Base-by-base conservation (phyloP, 352 stramenopile species). In the Stramenopiles sp. region DNA sequence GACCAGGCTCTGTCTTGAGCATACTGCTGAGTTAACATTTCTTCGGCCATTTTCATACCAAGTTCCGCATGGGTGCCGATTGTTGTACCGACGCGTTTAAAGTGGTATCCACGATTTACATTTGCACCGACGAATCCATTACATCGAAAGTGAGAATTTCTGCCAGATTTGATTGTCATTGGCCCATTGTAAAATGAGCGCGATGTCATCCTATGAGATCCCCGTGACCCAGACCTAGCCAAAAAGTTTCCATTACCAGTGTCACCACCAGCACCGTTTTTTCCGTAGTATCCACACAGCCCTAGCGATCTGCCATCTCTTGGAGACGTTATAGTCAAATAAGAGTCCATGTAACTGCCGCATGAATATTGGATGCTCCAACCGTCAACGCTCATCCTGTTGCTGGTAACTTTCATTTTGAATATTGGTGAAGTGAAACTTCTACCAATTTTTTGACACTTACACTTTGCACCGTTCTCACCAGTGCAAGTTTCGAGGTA, bases 361-460 rank as follows among this genome's bases (percentile, higher is more conserved):
- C 71, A 78, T 33, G 30, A 33, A 33, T 78, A 78, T 33, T 78
- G 71, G 14, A 78, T 31, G 22, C 30, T 33, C 71, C 71, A 78
- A 78, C 71, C 71, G 22, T 78, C 31, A 31, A 33, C 71, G 14
- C 71, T 78, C 30, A 78, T 78, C 8, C 4, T 78, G 22, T 33
- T 4, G 22, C 4, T 14, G 4, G 71, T 78, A 33, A 78, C 71
- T 33, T 31, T 33, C 30, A 78, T 78, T 31, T 33, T 33, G 14
- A 55, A 55, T 14, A 78, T 31, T 33, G 30, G 30, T 4, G 71
- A 78, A 78, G 71, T 78, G 71, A 78, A 78, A 14, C 71, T 78
- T 14, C 71, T 4, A 33, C 71, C 71, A 78, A 78, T 78, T 78
- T 78, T 78, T 33, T 78, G 71, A 78, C 71, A 78, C 31, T 78